Percentiles rank a stretch among this genome's conserved stretches.
These are phyloP conservation scores for Saturnispora dispora DNA, from an alignment of 805 yeast species.

Conservation along the genomic window DNA sequence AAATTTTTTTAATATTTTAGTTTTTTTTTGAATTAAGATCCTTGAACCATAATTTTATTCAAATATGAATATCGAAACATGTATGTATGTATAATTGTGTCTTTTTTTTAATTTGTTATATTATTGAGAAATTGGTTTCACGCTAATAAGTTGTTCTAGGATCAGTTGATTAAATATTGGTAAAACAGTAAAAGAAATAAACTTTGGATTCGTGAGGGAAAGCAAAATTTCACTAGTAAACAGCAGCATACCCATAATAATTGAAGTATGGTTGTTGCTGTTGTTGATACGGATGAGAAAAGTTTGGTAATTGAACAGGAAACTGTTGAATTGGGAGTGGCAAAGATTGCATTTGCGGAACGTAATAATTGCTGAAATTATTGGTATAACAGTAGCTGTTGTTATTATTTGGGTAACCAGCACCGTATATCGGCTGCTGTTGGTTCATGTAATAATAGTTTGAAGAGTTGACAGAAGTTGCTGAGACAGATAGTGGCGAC, in stretches of 20 bases:
- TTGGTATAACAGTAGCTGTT: neutral
- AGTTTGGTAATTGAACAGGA: neutral
- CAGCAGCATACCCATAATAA: slow-evolving; percentile 5
- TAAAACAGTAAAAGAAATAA: neutral
- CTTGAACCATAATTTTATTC: neutral
- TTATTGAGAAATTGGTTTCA: neutral
- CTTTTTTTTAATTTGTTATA: neutral
- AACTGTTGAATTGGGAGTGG: neutral
- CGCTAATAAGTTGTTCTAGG: neutral
- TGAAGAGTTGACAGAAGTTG: slow-evolving; percentile 13
- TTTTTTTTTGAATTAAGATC: neutral
- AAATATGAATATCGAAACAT: neutral
- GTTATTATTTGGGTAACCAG: neutral
- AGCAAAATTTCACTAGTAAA: neutral
- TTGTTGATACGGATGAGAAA: neutral
- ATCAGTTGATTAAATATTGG: neutral
- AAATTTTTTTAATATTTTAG: too few species aligned
- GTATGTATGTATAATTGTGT: neutral
- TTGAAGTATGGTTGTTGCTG: neutral
- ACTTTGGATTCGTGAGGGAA: neutral
- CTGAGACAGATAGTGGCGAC: slow-evolving; percentile 12
- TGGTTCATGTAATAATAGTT: neutral
- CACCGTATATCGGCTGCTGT: neutral
- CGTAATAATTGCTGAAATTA: neutral
- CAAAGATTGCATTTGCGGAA: neutral